Evolutionary conservation across 139 green algal genomes (phyloP), one percentile per base, ranked within the genome.

Genomic region (Picochlorum costavermella): DNA sequence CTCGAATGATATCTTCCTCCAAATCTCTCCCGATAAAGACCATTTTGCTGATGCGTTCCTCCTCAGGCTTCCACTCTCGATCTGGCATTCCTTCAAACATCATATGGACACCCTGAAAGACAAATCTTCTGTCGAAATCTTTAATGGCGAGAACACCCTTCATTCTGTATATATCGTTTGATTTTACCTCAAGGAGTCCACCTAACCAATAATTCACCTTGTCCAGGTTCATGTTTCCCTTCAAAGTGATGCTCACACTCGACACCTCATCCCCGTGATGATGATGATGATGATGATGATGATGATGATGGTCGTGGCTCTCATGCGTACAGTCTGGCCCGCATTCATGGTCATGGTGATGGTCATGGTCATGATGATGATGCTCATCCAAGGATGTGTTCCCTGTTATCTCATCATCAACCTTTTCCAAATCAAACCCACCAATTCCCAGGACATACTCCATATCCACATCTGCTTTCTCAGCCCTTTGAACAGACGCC

Each of bases 101-200:
- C 65, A 76, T 80, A 77, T 98, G 92, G 65, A 98, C 92, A 16
- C 84, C 91, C 83, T 96, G 87, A 72, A 95, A 97, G 23, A 97
- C 84, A 59, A 94, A 96, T 25, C 83, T 74, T 56, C 85, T 78
- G 16, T 89, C 74, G 6, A 75, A 81, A 36, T 74, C 81, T 11
- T 77, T 58, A 48, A 96, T 92, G 56, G 85, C 69, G 29, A 96
- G 71, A 60, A 96, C 83, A 36, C 92, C 92, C 87, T 98, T 98
- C 81, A 95, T 96, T 55, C 92, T 86, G 75, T 91, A 98, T 11
- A 98, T 69, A 72, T 97, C 90, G 58, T 98, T 88, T 17, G 67
- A 73, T 6, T 83, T 70, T 10, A 83, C 69, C 67, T 93, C 72
- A 26, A 98, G 72, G 62, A 98, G 71, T 17, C 81, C 77, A n/a